These are phyloP conservation scores for Suillus bovinus DNA, from an alignment of 768 basidiomycete genomes.

Conservation along the genomic window DNA sequence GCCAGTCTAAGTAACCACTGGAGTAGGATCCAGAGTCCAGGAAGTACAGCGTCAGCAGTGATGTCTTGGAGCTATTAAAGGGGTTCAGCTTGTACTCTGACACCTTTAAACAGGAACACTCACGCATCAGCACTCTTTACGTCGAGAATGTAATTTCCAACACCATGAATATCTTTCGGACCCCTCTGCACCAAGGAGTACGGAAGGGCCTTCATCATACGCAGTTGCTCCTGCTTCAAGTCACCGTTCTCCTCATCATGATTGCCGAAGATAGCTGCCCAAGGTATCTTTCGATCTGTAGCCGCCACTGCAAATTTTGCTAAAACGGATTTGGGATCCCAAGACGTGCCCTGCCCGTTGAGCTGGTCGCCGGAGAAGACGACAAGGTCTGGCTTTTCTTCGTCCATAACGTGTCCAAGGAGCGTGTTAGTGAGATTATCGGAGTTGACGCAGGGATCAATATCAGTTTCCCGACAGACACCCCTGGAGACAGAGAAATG, in stretches of 20 bases:
- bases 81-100: conserved; percentile 10
- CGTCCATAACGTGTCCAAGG: conserved; percentile 67
- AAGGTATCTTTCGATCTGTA: conserved; percentile 75
- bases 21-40: conserved; percentile 85
- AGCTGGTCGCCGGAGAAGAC: conserved; percentile 94
- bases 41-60: conserved; percentile 89
- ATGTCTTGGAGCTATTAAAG: conserved; percentile 71
- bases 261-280: conserved; percentile 94
- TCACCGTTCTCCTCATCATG: conserved; percentile 82
- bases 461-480: conserved; percentile 68
- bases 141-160: conserved; percentile 89
- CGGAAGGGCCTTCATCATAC: conserved; percentile 74
- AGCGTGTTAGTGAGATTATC: conserved; percentile 82
- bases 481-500: conserved; percentile 88
- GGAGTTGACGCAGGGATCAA: conserved; percentile 54
- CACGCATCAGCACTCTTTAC: conserved; percentile 83
- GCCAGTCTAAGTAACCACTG: conserved; percentile 56
- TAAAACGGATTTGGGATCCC: conserved; percentile 85
- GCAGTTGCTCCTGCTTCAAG: conserved; percentile 62
- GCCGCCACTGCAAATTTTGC: conserved; percentile 54
- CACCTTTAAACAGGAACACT: conserved; percentile 32
- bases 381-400: conserved; percentile 87
- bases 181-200: conserved; percentile 83
- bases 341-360: conserved; percentile 87
- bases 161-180: conserved; percentile 82